A percentile compares a stretch with the other conserved stretches of the same genome.
Evolutionary conservation across 768 basidiomycete species (phyloP).

Genomic region (Agrocybe chaxingu): DNA sequence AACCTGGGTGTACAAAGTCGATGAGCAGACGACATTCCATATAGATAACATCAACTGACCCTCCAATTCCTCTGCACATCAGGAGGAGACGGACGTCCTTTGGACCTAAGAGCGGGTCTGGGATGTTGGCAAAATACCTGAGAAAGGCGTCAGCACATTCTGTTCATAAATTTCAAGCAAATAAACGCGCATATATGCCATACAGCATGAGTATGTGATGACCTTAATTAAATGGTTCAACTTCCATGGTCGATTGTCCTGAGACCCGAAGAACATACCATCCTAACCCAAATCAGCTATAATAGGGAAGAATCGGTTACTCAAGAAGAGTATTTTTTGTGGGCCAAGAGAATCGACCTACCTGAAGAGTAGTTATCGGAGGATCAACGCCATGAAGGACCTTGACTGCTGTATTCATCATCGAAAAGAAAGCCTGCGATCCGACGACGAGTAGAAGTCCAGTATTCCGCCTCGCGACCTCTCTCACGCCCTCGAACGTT

Average conservation of each 20-base stretch:
- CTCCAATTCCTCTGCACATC: slow-evolving; percentile 57
- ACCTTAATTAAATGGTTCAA: not conserved
- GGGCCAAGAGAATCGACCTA: slow-evolving; percentile 16
- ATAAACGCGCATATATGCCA: slow-evolving; percentile 40
- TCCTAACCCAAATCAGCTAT: slow-evolving; percentile 8
- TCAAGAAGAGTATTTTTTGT: slow-evolving; percentile 24
- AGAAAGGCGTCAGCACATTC: slow-evolving; percentile 24
- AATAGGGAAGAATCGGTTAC: slow-evolving; percentile 51
- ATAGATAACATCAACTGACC: slow-evolving; percentile 30
- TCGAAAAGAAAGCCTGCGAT: slow-evolving; percentile 54
- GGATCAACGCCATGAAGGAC: slow-evolving; percentile 50
- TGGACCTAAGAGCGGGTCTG: slow-evolving; percentile 65
- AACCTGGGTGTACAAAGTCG: slow-evolving; percentile 42
- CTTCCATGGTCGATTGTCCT: not conserved
- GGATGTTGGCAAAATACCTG: slow-evolving; percentile 11
- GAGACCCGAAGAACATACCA: slow-evolving; percentile 34
- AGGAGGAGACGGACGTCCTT: slow-evolving; percentile 61
- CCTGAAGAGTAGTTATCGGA: slow-evolving; percentile 56
- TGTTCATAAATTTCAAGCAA: slow-evolving; percentile 37
- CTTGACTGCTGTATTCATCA: slow-evolving; percentile 62
- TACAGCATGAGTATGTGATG: slow-evolving; percentile 40
- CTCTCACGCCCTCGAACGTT: not conserved
- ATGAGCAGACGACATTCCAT: not conserved
- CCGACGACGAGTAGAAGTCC: slow-evolving; percentile 56
- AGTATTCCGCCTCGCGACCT: slow-evolving; percentile 33